Percentiles rank a stretch among this genome's conserved stretches.
These are phyloP conservation scores for Raphidocelis subcapitata DNA, from an alignment of 139 green algal genomes.

Conservation along the genomic window DNA sequence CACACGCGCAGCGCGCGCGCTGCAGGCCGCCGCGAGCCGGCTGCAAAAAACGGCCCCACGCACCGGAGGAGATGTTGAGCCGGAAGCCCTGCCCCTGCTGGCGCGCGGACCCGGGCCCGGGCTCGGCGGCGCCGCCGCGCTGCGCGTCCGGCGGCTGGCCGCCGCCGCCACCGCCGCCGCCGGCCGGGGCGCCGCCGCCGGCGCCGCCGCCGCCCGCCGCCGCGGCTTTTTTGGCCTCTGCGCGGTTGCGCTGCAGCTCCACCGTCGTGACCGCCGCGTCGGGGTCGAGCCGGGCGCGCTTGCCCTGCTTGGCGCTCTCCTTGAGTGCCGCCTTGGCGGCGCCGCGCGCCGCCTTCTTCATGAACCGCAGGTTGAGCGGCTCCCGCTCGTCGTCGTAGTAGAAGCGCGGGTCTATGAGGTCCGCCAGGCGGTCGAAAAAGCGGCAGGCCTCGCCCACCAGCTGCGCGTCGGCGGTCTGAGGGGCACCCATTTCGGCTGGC, in stretches of 20 bases:
- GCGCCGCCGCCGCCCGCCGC: not conserved
- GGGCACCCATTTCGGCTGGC: too few species aligned
- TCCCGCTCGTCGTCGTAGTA: slow-evolving; percentile 49
- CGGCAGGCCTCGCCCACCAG: slow-evolving; percentile 19
- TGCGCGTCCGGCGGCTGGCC: not conserved
- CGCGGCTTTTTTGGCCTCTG: slow-evolving; percentile 6
- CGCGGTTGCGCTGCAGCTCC: slow-evolving; percentile 43
- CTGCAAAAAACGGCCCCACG: too few species aligned
- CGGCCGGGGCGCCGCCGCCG: not conserved
- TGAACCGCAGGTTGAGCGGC: slow-evolving; percentile 30
- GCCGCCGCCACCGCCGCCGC: not conserved
- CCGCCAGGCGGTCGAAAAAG: slow-evolving; percentile 76
- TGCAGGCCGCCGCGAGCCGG: too few species aligned
- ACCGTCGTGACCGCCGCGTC: slow-evolving; percentile 51
- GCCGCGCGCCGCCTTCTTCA: slow-evolving; percentile 58
- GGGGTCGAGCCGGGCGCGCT: slow-evolving; percentile 63
- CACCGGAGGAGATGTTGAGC: slow-evolving; percentile 2
- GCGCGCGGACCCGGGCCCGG: not conserved
- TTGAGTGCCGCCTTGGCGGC: slow-evolving; percentile 59
- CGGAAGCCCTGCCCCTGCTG: not conserved
- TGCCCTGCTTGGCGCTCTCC: slow-evolving; percentile 57
- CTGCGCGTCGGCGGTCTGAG: not conserved
- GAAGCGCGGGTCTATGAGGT: slow-evolving; percentile 63
- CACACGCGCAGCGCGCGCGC: too few species aligned
- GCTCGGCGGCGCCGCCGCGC: too few species aligned